phyloP scores from a whole-genome alignment of 108 stramenopile genomes.

The Skeletonema tropicum region DNA sequence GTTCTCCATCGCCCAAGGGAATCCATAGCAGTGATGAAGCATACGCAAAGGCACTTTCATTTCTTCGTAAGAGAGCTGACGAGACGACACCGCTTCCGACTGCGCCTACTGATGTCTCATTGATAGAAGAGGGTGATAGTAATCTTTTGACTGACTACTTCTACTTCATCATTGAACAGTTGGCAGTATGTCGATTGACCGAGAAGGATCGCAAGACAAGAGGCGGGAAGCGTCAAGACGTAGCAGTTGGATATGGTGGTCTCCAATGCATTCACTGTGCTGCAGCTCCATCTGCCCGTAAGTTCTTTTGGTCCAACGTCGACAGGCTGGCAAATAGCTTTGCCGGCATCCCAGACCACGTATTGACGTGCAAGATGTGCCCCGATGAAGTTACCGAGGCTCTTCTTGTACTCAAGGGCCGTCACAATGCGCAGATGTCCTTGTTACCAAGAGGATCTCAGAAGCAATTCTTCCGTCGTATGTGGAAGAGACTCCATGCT shows the following conservation, averaged over 20 bases:
- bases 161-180: conserved; percentile 80
- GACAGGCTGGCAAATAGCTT: conserved; percentile 89
- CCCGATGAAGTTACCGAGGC: conserved; percentile 77
- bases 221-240: conserved; percentile 87
- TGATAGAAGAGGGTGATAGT: conserved; percentile 34
- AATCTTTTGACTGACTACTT: conserved; percentile 85
- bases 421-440: conserved; percentile 82
- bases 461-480: conserved; percentile 84
- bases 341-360: conserved; percentile 86
- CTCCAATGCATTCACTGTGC: conserved; percentile 84
- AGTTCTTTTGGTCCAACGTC: conserved; percentile 91
- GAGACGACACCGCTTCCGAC: conserved; percentile 9
- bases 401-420: conserved; percentile 64
- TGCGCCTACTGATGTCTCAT: conserved; percentile 25
- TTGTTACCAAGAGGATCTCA: conserved; percentile 81
- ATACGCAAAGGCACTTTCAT: conserved; percentile 32
- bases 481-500: conserved; percentile 87
- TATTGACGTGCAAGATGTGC: conserved; percentile 78
- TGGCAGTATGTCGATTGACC: conserved; percentile 80
- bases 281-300: conserved; percentile 64
- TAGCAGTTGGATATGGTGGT: conserved; percentile 82
- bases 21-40: conserved; percentile 23
- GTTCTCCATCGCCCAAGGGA: conserved; percentile 36
- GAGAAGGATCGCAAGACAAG: conserved; percentile 87
- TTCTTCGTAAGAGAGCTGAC: conserved; percentile 27